phyloP scores from a whole-genome alignment of 2,329 filamentous ascomycete species.

The Acarospora socialis region DNA sequence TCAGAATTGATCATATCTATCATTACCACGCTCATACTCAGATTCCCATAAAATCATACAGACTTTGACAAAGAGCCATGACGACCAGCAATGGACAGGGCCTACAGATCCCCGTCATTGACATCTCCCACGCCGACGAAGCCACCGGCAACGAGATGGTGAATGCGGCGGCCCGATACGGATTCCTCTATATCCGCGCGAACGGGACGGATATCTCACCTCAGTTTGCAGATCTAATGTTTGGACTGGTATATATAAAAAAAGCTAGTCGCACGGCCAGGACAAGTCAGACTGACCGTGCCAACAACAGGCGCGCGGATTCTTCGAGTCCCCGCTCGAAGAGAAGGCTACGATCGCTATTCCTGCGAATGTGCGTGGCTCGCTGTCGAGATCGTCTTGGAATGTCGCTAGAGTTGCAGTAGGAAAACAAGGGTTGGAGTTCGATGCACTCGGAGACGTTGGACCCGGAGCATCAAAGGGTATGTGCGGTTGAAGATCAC shows the following conservation, averaged over 20 bases:
- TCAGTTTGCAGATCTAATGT: conserved; percentile 53
- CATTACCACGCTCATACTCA: too few species aligned
- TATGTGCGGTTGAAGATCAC: conserved; percentile 29
- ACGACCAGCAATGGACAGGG: conserved; percentile 11
- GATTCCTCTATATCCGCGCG: conserved; percentile 81
- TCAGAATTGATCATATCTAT: too few species aligned
- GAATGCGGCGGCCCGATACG: conserved; percentile 64
- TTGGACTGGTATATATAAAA: conserved; percentile 47
- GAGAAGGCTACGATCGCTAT: conserved; percentile 68
- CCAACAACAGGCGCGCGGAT: conserved; percentile 45
- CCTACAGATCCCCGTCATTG: conserved; percentile 60
- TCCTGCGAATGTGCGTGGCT: conserved; percentile 37
- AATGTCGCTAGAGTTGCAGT: too few species aligned
- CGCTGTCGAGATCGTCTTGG: too few species aligned
- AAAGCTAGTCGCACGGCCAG: conserved; percentile 7
- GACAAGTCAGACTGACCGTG: not conserved
- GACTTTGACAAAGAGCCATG: conserved; percentile 19
- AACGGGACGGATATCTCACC: conserved; percentile 53
- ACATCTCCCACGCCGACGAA: conserved; percentile 52
- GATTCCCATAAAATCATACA: too few species aligned
- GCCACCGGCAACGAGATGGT: conserved; percentile 55
- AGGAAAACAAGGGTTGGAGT: conserved; percentile 73
- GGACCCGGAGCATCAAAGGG: conserved; percentile 69
- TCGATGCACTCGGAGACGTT: conserved; percentile 78
- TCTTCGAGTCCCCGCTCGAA: conserved; percentile 55